Evolutionary conservation across 2,329 filamentous ascomycete species (phyloP).

Genomic region (Onygenales sp.): DNA sequence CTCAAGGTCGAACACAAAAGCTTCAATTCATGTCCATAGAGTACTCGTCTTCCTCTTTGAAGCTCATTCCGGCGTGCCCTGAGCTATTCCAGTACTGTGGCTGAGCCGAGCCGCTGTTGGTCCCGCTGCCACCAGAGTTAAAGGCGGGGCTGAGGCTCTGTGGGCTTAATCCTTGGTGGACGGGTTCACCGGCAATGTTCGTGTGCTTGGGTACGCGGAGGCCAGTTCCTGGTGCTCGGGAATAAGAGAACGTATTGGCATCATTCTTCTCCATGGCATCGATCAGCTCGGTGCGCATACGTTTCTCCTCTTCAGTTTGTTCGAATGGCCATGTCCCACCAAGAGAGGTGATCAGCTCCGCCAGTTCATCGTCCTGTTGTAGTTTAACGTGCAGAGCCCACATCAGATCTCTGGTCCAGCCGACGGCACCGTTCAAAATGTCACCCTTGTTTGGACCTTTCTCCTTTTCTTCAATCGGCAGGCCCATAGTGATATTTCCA

Average conservation of each 20-base stretch:
- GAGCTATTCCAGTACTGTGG: constrained; percentile 45
- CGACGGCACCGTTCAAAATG: constrained; percentile 91
- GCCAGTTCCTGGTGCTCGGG: constrained; percentile 71
- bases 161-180: constrained; percentile 45
- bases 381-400: constrained; percentile 89
- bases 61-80: constrained; percentile 53
- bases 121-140: constrained; percentile 62
- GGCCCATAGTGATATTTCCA: constrained; percentile 81
- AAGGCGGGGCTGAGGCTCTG: constrained; percentile 59
- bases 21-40: constrained; percentile 58
- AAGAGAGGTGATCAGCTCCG: constrained; percentile 61
- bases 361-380: constrained; percentile 78
- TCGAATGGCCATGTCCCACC: constrained; percentile 72
- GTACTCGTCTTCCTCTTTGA: constrained; percentile 94
- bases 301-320: constrained; percentile 80
- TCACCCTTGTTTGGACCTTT: constrained; percentile 98
- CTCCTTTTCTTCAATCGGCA: constrained; percentile 94
- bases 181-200: constrained; percentile 73
- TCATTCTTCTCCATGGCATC: constrained; percentile 80
- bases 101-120: constrained; percentile 38
- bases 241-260: constrained; percentile 67
- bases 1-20: background rate
- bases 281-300: constrained; percentile 88
- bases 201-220: constrained; percentile 89
- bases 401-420: constrained; percentile 96